Conservation (phyloP, 768 basidiomycete genomes). For the Dentipellis fragilis region DNA sequence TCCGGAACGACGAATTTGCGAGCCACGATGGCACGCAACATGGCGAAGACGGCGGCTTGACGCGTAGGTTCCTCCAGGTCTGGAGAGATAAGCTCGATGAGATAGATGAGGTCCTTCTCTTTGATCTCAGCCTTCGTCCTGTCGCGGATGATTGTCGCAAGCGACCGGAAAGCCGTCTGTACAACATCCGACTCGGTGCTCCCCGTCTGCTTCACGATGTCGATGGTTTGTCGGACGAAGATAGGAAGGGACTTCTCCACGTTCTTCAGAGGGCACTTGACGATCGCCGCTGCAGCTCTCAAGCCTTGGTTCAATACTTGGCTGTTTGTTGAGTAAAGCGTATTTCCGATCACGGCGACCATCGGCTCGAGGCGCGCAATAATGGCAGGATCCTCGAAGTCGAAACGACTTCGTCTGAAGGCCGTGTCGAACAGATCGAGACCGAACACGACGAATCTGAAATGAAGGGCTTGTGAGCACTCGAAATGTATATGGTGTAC, state of each 20-base stretch:
- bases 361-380: conserved; percentile 82
- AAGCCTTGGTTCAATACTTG: conserved; percentile 68
- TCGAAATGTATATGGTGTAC: no score
- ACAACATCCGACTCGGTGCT: conserved; percentile 85
- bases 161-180: conserved; percentile 79
- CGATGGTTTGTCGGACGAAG: conserved; percentile 73
- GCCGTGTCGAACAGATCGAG: conserved; percentile 87
- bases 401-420: conserved; percentile 75
- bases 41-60: conserved; percentile 77
- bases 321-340: conserved; percentile 75
- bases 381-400: conserved; percentile 65
- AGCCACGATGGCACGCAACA: conserved; percentile 84
- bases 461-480: no score
- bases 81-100: conserved; percentile 78
- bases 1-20: conserved; percentile 92
- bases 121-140: conserved; percentile 71
- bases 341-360: conserved; percentile 81
- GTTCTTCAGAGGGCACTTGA: conserved; percentile 74
- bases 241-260: conserved; percentile 71
- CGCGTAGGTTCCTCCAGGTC: conserved; percentile 86
- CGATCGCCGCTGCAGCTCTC: conserved; percentile 70
- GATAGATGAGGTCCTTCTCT: conserved; percentile 80
- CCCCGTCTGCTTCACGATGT: conserved; percentile 72
- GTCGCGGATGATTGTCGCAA: conserved; percentile 86
- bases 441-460: conserved; percentile 83